Evolutionary conservation across 78 protist genomes (phyloP), one percentile per base, ranked within the genome.

Genomic region (Dictyostelium firmibasis): DNA sequence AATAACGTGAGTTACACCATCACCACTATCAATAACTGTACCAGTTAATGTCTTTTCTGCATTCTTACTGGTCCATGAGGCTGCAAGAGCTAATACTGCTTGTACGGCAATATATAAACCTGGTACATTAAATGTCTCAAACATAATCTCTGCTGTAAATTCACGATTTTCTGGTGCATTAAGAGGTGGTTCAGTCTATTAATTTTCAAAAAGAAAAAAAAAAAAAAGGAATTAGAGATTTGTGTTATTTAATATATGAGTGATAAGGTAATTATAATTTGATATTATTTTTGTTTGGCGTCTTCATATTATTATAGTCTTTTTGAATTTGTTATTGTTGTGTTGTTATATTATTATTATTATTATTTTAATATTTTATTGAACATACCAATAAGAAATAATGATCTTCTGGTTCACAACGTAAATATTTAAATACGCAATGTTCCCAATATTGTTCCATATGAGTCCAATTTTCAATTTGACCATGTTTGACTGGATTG

Each of bases 161-260:
- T 99, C 99, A 43, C 99, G 98, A 97, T 99, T 99, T 96, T 99
- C 99, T 31, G 99, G 99, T 41, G 99, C 91, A 98, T 99, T 99
- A 75, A 99, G 91, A 23, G 99, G 99, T 29, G 99, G 99, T 92
- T 99, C 99, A 35, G 99, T 99, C 99, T 98, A 87, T 18, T 20
- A 0, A 38, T 18, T 62, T 38, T n/a, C n/a, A n/a, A n/a, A n/a
- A n/a, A n/a, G n/a, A n/a, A n/a, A n/a, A n/a, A n/a, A n/a, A n/a
- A n/a, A n/a, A n/a, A n/a, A n/a, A n/a, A n/a, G n/a, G n/a, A n/a
- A n/a, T n/a, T n/a, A n/a, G n/a, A n/a, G n/a, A n/a, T n/a, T n/a
- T n/a, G n/a, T n/a, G n/a, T n/a, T n/a, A n/a, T n/a, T n/a, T n/a
- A n/a, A n/a, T n/a, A n/a, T n/a, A n/a, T n/a, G n/a, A n/a, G n/a